Evolutionary conservation across 2,329 filamentous ascomycete genomes (phyloP).

Genomic region (Phyllosticta paracitricarpa): DNA sequence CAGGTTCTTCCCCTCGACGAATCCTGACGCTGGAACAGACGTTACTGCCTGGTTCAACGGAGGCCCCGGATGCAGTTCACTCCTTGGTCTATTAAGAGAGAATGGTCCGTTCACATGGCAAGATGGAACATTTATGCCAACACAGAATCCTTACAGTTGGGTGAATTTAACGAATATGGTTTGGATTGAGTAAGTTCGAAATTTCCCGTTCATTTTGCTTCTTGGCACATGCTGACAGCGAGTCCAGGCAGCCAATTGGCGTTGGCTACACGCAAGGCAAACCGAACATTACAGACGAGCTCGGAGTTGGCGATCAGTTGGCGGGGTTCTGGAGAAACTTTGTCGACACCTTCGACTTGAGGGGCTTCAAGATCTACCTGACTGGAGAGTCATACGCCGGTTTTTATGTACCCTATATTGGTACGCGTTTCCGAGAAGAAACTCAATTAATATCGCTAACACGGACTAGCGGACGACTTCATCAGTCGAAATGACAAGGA

Average conservation of each 20-base stretch:
- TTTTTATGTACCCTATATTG: constrained; percentile 6
- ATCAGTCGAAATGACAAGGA: constrained; percentile 44
- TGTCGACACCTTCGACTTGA: constrained; percentile 43
- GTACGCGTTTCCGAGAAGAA: neutral
- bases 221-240: constrained; percentile 11
- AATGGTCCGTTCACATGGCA: constrained; percentile 55
- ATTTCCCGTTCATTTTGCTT: neutral
- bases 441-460: neutral
- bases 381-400: constrained; percentile 47
- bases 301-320: constrained; percentile 38
- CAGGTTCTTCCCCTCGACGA: constrained; percentile 53
- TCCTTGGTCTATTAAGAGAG: constrained; percentile 63
- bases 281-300: constrained; percentile 38
- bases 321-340: constrained; percentile 46
- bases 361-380: constrained; percentile 44
- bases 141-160: constrained; percentile 63
- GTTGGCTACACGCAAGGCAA: constrained; percentile 34
- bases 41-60: constrained; percentile 47
- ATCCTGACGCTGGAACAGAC: constrained; percentile 43
- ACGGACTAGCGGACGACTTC: constrained; percentile 2
- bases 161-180: constrained; percentile 34
- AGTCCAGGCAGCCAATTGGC: constrained; percentile 34
- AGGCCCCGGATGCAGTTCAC: constrained; percentile 38
- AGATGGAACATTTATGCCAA: constrained; percentile 56
- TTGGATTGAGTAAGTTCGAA: constrained; percentile 30